phyloP scores from a whole-genome alignment of 164 flowering plant genomes.

The Stephania yunnanensis region DNA sequence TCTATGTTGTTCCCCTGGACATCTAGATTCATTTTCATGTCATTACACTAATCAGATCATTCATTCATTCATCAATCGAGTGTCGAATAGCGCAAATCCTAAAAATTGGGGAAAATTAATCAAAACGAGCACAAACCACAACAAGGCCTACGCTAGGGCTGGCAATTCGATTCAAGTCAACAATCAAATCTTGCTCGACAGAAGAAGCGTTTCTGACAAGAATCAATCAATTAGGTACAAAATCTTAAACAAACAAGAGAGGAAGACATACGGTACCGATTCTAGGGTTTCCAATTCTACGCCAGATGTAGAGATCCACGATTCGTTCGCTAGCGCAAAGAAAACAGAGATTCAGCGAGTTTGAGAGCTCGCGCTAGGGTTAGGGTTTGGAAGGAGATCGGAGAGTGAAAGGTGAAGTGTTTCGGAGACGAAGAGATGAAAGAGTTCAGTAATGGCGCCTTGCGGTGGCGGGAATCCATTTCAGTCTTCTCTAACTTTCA shows the following conservation, averaged over 20 bases:
- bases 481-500: not conserved
- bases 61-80: no score
- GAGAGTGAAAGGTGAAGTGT: not conserved
- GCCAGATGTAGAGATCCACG: not conserved
- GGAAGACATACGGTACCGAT: not conserved
- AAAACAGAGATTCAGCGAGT: not conserved
- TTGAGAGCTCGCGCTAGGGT: not conserved
- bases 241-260: not conserved
- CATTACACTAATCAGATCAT: no score
- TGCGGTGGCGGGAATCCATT: not conserved
- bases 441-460: not conserved
- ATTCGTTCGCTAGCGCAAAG: not conserved
- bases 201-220: no score
- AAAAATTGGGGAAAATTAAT: no score
- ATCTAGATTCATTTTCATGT: no score
- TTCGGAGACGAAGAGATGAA: not conserved
- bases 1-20: no score
- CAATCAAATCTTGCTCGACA: no score
- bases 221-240: no score
- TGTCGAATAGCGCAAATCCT: no score
- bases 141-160: no score
- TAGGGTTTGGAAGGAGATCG: not conserved
- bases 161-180: no score
- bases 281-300: not conserved
- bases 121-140: no score